Conservation (phyloP, 805 yeast species). For the Candida berthetii region DNA sequence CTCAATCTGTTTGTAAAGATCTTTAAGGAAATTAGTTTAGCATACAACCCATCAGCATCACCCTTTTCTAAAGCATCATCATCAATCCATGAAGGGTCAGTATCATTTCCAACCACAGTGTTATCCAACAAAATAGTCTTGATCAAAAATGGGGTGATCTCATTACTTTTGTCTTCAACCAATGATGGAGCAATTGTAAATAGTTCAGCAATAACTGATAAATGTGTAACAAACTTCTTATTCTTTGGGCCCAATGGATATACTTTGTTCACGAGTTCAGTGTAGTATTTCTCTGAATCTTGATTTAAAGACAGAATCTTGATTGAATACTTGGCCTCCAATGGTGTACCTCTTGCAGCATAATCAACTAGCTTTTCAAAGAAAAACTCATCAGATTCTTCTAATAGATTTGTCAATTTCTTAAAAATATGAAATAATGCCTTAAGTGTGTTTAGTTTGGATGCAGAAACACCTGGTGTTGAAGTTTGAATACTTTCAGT, state of each 20-base stretch:
- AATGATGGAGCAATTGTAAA: conserved; percentile 40
- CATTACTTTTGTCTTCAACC: conserved; percentile 47
- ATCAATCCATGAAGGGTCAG: conserved; percentile 39
- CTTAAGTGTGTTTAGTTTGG: conserved; percentile 34
- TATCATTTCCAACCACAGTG: conserved; percentile 24
- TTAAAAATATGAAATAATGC: conserved; percentile 55
- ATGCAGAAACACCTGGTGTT: conserved; percentile 14
- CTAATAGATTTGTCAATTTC: conserved; percentile 41
- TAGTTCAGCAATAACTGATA: conserved; percentile 56
- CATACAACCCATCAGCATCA: conserved; percentile 27
- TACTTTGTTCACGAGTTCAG: conserved; percentile 31
- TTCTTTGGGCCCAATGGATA: conserved; percentile 43
- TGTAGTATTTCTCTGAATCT: conserved; percentile 32
- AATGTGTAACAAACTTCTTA: conserved; percentile 42
- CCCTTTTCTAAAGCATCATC: conserved; percentile 32
- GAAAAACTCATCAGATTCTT: conserved; percentile 35
- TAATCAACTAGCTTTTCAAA: conserved; percentile 37
- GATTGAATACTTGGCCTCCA: conserved; percentile 60
- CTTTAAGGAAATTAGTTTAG: conserved; percentile 48
- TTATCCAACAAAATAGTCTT: conserved; percentile 57
- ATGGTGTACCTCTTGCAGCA: conserved; percentile 46
- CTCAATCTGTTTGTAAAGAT: conserved; percentile 56
- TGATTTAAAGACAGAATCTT: conserved; percentile 47
- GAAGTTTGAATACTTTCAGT: conserved; percentile 29
- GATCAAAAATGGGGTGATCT: conserved; percentile 53